Base-by-base conservation (phyloP, 176 grass and related monocot species). In the Otatea glauca region DNA sequence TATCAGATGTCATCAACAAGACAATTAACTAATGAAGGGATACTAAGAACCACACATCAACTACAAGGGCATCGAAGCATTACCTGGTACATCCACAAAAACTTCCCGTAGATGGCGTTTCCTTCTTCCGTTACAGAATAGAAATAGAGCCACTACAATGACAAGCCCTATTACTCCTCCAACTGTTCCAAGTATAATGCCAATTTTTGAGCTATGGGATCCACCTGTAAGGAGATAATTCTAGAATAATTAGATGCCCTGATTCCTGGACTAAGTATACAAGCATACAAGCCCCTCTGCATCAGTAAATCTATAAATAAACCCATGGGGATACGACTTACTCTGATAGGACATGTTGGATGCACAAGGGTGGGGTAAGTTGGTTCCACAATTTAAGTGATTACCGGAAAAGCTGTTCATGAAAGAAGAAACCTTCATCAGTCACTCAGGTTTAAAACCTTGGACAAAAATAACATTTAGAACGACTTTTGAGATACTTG, bases 41-140 rank as follows among this genome's bases (percentile, higher is more conserved):
- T 38, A 55, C 10, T 11, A 61, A 69, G 13, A 64, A 69, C 5
- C 48, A 81, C 17, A 77, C 18, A 60, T 77, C 35, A 74, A 65
- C 21, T 13, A 73, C 76, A 79, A 72, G 58, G 16, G 23, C 29
- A 80, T 5, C 23, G 48, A 67, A 87, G 8, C 24, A 89, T 45
- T n/a, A 82, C 94, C 92, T 86, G 92, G 42, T 82, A 97, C 94
- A 92, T 94, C 94, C 70, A 94, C 89, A 85, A 90, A 97, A 75
- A 85, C 89, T 68, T 94, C 94, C 39, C 65, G 80, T 74, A 73
- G 77, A 81, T 73, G 56, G 18, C 83, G 78, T 79, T 90, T 92
- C 63, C 74, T 94, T 74, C 73, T 90, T 53, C 80, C 58, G 21
- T 85, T 92, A 84, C 85, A 94, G 18, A 97, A 51, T 60, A 94